These are phyloP conservation scores for Prunus padus DNA, from an alignment of 306 rosid species.

Conservation along the genomic window DNA sequence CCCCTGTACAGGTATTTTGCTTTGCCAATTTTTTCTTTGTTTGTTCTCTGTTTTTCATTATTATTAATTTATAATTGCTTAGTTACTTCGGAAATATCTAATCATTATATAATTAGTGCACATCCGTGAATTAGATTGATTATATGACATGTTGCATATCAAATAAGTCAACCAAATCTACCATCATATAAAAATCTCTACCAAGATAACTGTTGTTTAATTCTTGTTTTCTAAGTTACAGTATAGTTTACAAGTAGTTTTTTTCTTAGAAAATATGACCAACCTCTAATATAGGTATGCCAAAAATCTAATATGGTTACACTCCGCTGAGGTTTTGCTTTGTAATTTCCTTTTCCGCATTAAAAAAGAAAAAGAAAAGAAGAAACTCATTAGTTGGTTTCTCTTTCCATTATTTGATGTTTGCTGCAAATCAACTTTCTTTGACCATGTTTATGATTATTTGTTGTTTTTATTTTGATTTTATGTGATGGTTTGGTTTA, in stretches of 20 bases:
- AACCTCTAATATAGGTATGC: too few species aligned
- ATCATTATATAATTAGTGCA: not conserved
- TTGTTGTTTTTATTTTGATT: not conserved
- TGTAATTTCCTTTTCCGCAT: too few species aligned
- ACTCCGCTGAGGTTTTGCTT: too few species aligned
- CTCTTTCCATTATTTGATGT: not conserved
- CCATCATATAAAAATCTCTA: too few species aligned
- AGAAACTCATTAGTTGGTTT: not conserved
- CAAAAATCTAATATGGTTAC: too few species aligned
- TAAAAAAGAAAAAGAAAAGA: too few species aligned
- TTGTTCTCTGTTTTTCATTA: not conserved
- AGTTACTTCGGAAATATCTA: not conserved
- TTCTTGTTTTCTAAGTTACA: too few species aligned
- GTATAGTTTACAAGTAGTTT: too few species aligned
- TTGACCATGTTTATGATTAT: not conserved
- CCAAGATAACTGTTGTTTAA: too few species aligned
- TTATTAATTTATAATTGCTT: not conserved
- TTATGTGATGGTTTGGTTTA: not conserved
- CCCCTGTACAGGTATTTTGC: conserved; percentile 40
- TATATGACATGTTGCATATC: too few species aligned
- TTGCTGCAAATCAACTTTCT: not conserved
- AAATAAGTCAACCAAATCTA: too few species aligned
- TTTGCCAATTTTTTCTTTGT: not conserved
- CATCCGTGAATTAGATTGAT: not conserved
- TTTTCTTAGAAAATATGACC: too few species aligned